A percentile compares a stretch with the other conserved stretches of the same genome.
Conservation (phyloP, 1,139 yeast species). For the Trichomonascaceae sp. region DNA sequence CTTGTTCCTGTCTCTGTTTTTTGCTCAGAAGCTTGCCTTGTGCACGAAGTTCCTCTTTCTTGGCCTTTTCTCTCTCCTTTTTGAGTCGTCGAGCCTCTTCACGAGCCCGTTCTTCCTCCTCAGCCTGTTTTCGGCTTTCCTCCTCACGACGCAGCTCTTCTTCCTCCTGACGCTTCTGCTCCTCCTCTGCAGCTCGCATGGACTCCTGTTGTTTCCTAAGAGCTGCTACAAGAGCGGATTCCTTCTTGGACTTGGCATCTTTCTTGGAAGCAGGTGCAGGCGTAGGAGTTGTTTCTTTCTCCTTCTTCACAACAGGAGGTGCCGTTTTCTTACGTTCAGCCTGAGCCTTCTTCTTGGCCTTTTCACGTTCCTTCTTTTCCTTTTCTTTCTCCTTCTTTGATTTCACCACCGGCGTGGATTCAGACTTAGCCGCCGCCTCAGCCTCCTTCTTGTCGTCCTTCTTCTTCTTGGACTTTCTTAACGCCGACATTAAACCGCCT, state of each 20-base stretch:
- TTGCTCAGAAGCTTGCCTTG: slow-evolving; percentile 80
- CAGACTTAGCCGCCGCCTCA: slow-evolving; percentile 39
- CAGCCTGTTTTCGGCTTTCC: slow-evolving; percentile 48
- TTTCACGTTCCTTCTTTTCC: slow-evolving; percentile 96
- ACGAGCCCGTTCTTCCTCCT: slow-evolving; percentile 57
- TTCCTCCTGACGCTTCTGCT: slow-evolving; percentile 55
- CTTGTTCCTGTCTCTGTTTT: slow-evolving; percentile 92
- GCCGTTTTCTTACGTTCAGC: slow-evolving; percentile 86
- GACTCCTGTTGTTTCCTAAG: slow-evolving; percentile 76
- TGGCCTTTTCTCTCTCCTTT: slow-evolving; percentile 67
- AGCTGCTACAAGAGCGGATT: slow-evolving; percentile 36
- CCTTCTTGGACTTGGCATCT: slow-evolving; percentile 33
- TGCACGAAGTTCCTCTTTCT: slow-evolving; percentile 85
- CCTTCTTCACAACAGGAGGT: slow-evolving; percentile 43
- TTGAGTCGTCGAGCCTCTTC: slow-evolving; percentile 63
- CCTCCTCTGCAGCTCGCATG: slow-evolving; percentile 77
- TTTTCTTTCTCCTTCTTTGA: slow-evolving; percentile 96
- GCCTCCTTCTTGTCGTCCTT: slow-evolving; percentile 50
- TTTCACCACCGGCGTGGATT: slow-evolving; percentile 54
- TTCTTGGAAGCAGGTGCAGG: slow-evolving; percentile 29
- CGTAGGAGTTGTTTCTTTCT: slow-evolving; percentile 30
- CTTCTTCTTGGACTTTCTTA: slow-evolving; percentile 73
- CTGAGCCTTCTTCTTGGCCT: slow-evolving; percentile 84
- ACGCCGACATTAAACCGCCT: slow-evolving; percentile 64
- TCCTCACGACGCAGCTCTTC: slow-evolving; percentile 51